Conservation (phyloP, 2,329 filamentous ascomycete species). For the Cordyceps cicadae region DNA sequence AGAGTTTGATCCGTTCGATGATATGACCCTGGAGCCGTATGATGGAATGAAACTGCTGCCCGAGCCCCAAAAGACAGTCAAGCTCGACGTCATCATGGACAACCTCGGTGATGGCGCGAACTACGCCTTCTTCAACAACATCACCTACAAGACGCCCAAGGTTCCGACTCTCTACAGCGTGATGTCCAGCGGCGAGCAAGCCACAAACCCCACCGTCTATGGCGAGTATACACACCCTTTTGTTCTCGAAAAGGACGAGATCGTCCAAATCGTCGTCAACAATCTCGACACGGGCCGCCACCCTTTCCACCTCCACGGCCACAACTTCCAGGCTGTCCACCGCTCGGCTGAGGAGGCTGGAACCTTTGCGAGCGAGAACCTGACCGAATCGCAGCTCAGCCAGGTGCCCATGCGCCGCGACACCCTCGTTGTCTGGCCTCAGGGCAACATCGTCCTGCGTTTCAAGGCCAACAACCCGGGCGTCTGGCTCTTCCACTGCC, state of each 20-base stretch:
- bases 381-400: constrained; percentile 39
- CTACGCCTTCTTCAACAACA: constrained; percentile 64
- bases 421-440: constrained; percentile 55
- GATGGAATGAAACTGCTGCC: constrained; percentile 55
- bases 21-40: constrained; percentile 60
- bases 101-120: constrained; percentile 53
- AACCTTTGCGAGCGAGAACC: constrained; percentile 40
- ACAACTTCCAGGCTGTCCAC: constrained; percentile 61
- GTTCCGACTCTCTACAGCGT: constrained; percentile 75
- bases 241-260: constrained; percentile 56
- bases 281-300: constrained; percentile 65
- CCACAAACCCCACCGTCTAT: constrained; percentile 53
- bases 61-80: constrained; percentile 54
- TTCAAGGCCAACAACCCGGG: constrained; percentile 61
- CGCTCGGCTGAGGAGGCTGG: constrained; percentile 52
- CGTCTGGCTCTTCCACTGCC: constrained; percentile 70
- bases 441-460: constrained; percentile 61
- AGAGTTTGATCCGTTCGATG: constrained; percentile 63
- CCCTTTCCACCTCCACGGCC: constrained; percentile 73
- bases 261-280: constrained; percentile 71
- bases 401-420: constrained; percentile 58
- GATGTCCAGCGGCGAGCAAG: constrained; percentile 52
- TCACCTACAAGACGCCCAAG: constrained; percentile 65
- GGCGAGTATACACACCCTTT: constrained; percentile 58
- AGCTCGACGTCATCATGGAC: constrained; percentile 55